phyloP scores from a whole-genome alignment of 441 rosid genomes.

The Gossypium davidsonii region DNA sequence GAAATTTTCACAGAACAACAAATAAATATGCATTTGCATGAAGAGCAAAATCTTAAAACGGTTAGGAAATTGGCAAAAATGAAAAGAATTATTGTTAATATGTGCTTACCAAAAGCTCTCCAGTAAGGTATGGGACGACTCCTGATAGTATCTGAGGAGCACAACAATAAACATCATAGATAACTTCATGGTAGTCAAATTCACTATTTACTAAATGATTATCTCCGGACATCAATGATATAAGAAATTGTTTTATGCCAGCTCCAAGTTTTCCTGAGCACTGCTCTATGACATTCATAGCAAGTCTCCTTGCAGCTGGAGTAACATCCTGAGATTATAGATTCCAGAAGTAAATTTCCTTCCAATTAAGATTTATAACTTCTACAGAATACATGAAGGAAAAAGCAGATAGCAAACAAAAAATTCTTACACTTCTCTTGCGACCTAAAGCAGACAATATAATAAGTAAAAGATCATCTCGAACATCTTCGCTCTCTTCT shows the following conservation, averaged over 20 bases:
- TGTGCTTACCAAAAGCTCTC: constrained; percentile 86
- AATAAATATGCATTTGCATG: neutral
- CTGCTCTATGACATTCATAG: constrained; percentile 83
- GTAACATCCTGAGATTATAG: constrained; percentile 57
- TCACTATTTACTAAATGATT: constrained; percentile 45
- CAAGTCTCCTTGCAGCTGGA: constrained; percentile 76
- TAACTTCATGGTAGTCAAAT: constrained; percentile 86
- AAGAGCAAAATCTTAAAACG: neutral
- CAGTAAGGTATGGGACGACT: constrained; percentile 85
- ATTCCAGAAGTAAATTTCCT: constrained; percentile 26
- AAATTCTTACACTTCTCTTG: constrained; percentile 61
- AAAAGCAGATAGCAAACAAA: constrained; percentile 8
- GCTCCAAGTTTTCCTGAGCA: constrained; percentile 90
- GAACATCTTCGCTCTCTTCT: constrained; percentile 92
- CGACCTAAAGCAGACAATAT: constrained; percentile 78
- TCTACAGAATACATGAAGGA: neutral
- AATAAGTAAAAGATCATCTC: constrained; percentile 71
- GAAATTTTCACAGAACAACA: neutral
- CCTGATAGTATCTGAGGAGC: constrained; percentile 87
- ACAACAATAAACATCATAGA: constrained; percentile 75
- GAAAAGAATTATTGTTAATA: neutral
- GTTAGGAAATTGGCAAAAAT: neutral
- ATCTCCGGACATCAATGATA: constrained; percentile 90
- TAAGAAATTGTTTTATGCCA: constrained; percentile 79
- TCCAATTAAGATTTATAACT: constrained; percentile 11